Evolutionary conservation across 1,139 yeast genomes (phyloP).

Genomic region (Hyphopichia khmerensis): DNA sequence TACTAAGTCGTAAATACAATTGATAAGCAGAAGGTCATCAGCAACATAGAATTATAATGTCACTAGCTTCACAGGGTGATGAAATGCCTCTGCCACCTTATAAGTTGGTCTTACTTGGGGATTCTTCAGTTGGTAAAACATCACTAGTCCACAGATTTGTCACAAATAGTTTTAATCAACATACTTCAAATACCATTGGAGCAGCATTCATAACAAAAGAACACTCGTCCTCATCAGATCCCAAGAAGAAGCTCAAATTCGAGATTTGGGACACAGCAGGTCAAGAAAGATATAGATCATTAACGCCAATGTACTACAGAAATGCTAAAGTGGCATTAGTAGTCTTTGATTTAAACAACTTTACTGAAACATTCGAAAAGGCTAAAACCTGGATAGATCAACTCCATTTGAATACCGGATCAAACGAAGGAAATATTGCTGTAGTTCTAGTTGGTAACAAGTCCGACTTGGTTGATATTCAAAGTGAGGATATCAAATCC

Average conservation of each 20-base stretch:
- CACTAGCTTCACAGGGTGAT: background rate
- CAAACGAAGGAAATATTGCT: constrained; percentile 12
- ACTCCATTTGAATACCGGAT: constrained; percentile 26
- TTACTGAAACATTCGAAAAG: constrained; percentile 31
- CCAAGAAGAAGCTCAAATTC: constrained; percentile 26
- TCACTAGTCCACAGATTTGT: constrained; percentile 46
- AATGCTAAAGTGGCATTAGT: constrained; percentile 44
- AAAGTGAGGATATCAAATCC: background rate
- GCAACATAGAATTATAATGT: no score
- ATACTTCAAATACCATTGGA: constrained; percentile 47
- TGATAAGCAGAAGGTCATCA: no score
- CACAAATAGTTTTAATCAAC: constrained; percentile 32
- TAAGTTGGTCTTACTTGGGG: constrained; percentile 46
- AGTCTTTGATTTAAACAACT: constrained; percentile 36
- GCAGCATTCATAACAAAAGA: constrained; percentile 49
- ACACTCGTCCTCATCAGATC: constrained; percentile 15
- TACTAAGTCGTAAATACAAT: no score
- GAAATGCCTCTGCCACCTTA: constrained; percentile 20
- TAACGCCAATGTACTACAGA: constrained; percentile 52
- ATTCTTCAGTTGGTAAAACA: constrained; percentile 49
- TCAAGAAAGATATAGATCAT: constrained; percentile 46
- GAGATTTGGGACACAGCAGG: constrained; percentile 59
- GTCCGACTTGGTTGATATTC: constrained; percentile 15
- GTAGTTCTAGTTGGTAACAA: constrained; percentile 40
- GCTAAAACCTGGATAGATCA: constrained; percentile 50